These are phyloP conservation scores for Sungouiozyma intestinalis DNA, from an alignment of 805 yeast species.

Conservation along the genomic window DNA sequence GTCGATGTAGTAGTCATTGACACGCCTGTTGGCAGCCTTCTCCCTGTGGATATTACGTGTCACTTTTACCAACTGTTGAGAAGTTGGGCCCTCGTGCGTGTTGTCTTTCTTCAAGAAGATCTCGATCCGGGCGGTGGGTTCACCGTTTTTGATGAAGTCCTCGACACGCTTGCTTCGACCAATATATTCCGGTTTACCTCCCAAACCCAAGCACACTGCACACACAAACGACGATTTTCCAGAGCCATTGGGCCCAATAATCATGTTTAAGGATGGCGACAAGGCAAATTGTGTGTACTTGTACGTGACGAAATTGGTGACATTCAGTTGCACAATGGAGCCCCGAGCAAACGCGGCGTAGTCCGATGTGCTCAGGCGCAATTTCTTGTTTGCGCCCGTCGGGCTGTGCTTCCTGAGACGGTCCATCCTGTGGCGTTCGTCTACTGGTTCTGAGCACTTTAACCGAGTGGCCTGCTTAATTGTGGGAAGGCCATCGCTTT, in stretches of 20 bases:
- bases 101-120: conserved; percentile 26
- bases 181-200: conserved; percentile 63
- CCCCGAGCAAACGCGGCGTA: conserved; percentile 33
- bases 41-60: conserved; percentile 36
- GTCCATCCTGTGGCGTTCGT: neutral
- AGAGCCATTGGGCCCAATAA: conserved; percentile 93
- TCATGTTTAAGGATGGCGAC: conserved; percentile 79
- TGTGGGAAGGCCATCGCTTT: too few species aligned
- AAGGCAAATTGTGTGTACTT: conserved; percentile 58
- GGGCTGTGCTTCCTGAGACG: neutral
- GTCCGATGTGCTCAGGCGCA: conserved; percentile 7
- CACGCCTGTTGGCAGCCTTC: conserved; percentile 31
- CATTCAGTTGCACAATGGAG: conserved; percentile 41
- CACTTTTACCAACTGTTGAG: conserved; percentile 27
- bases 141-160: conserved; percentile 67
- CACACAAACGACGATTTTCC: conserved; percentile 92
- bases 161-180: conserved; percentile 54
- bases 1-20: conserved; percentile 39
- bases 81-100: conserved; percentile 1
- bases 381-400: neutral
- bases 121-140: conserved; percentile 27
- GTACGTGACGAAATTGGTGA: conserved; percentile 63
- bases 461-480: too few species aligned
- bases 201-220: conserved; percentile 82
- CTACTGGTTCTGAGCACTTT: too few species aligned